Base-by-base conservation (phyloP, 2,329 filamentous ascomycete species). In the Penicillium aurantiogriseum region DNA sequence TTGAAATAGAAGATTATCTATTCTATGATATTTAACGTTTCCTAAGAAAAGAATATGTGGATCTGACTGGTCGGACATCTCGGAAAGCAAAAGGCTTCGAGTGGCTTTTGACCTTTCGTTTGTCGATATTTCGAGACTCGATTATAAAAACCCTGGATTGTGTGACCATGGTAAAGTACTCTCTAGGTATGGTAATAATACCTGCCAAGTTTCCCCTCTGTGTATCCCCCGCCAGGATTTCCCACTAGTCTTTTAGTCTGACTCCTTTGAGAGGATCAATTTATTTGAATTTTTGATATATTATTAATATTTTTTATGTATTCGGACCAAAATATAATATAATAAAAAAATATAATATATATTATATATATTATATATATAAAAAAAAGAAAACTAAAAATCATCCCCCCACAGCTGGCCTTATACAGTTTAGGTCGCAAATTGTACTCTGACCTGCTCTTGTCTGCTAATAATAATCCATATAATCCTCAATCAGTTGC, bases 181-280 rank as follows among this genome's bases (percentile, higher is more conserved):
- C 17, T 33, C 31, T 13, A 11, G 10, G 31, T 33, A 33, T 33
- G 23, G 42, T 44, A 44, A 44, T 51, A 52, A 45, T 36, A 49
- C 42, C 44, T 53, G 54, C 54, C 57, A 58, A 62, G 55, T 60
- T 56, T 19, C 31, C 31, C 55, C 56, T 50, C 59, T 62, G 61
- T 63, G 59, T 62, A 62, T 65, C 65, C 65, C 65, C 64, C 65
- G 63, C 63, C 61, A 66, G 63, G 65, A 66, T 65, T 67, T 60
- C 63, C 65, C 65, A 61, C 65, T 67, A 67, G 63, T 59, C 42
- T 48, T 40, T 57, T 53, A 51, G 27, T 43, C 19, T 7, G 42
- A n/a, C 40, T 48, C 19, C 15, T 40, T 27, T 25, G 13, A 42
- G 45, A 40, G 43, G 35, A 29, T 35, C 35, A 45, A 45, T 48